Conservation (phyloP, 139 green algal species). For the Chlorella vulgaris region DNA sequence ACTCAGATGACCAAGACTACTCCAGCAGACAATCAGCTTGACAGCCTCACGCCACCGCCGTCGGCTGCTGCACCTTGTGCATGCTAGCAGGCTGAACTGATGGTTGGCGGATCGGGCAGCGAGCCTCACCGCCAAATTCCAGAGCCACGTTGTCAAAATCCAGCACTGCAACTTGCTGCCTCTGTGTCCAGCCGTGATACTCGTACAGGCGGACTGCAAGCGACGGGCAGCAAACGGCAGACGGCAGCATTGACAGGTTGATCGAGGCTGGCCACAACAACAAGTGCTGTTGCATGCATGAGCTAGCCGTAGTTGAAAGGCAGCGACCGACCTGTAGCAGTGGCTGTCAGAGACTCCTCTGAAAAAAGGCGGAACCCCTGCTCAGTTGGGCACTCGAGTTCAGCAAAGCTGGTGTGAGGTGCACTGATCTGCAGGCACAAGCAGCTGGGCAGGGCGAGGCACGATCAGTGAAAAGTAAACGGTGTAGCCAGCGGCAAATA, state of each 20-base stretch:
- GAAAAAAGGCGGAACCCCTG: conserved; percentile 11
- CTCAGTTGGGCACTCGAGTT: conserved; percentile 16
- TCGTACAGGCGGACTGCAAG: conserved; percentile 25
- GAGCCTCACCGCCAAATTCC: conserved; percentile 36
- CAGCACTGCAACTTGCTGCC: conserved; percentile 5
- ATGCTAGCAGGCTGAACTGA: too few relatives aligned
- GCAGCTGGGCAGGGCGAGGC: too few relatives aligned
- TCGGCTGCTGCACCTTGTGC: too few relatives aligned
- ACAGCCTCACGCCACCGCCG: too few relatives aligned
- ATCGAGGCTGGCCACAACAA: not conserved
- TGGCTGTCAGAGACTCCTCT: conserved; percentile 7
- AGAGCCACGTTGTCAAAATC: not conserved
- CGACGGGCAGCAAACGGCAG: not conserved
- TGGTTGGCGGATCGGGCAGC: too few relatives aligned
- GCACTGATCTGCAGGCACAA: not conserved
- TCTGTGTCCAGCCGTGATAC: not conserved
- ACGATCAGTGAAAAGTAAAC: too few relatives aligned
- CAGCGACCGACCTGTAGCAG: conserved; percentile 6
- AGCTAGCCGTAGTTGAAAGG: not conserved
- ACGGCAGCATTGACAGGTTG: too few relatives aligned
- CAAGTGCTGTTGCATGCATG: not conserved
- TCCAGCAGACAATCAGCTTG: too few relatives aligned
- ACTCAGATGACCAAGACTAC: too few relatives aligned
- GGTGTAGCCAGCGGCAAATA: not conserved
- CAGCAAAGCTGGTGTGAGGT: not conserved